Percentiles rank a stretch among this genome's conserved stretches.
Conservation (phyloP, 2,329 filamentous ascomycete genomes). For the Hypoxylon sp. region DNA sequence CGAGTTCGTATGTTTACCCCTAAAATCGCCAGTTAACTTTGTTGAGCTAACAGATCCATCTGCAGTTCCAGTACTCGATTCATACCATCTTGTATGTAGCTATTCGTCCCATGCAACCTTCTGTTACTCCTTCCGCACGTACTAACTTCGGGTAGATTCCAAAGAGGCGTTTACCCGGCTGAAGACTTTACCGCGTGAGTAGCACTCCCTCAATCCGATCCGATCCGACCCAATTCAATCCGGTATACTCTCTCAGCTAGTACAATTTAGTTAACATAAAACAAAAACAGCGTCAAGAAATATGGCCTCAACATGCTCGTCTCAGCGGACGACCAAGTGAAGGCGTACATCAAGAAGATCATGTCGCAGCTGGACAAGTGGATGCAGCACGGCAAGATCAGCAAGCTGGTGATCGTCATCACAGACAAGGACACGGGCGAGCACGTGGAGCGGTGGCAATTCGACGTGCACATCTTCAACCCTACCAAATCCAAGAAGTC, state of each 20-base stretch:
- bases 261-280: slow-evolving; percentile 14
- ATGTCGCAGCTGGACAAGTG: slow-evolving; percentile 98
- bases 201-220: not conserved
- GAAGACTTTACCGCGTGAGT: slow-evolving; percentile 94
- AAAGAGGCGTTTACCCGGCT: slow-evolving; percentile 87
- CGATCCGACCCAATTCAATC: not conserved
- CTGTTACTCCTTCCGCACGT: not conserved
- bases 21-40: slow-evolving; percentile 10
- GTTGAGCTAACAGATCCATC: slow-evolving; percentile 11
- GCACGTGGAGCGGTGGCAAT: slow-evolving; percentile 97
- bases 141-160: slow-evolving; percentile 74
- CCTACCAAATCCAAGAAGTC: slow-evolving; percentile 51
- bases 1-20: slow-evolving; percentile 81
- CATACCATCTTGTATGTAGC: slow-evolving; percentile 87
- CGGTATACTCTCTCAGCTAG: not conserved
- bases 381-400: slow-evolving; percentile 98
- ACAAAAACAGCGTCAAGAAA: slow-evolving; percentile 83
- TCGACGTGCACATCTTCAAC: slow-evolving; percentile 75
- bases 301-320: slow-evolving; percentile 99
- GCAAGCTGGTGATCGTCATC: slow-evolving; percentile 95
- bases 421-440: slow-evolving; percentile 98
- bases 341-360: slow-evolving; percentile 99
- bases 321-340: slow-evolving; percentile 96
- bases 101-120: not conserved
- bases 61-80: slow-evolving; percentile 95